Percentiles rank a stretch among this genome's conserved stretches.
Evolutionary conservation across 768 basidiomycete species (phyloP).

Genomic region (Serendipita sp.): DNA sequence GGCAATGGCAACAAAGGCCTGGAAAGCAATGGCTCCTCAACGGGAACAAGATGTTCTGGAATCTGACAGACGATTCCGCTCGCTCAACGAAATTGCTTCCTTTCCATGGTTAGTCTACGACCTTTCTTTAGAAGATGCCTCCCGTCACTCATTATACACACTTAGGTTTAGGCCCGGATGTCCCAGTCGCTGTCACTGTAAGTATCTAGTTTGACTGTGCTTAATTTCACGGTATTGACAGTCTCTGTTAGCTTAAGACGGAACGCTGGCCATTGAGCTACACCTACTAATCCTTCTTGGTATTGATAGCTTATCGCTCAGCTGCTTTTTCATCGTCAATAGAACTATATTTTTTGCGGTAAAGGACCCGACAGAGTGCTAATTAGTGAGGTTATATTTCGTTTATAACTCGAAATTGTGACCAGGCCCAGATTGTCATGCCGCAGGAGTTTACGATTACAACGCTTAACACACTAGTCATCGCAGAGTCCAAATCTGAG

Average conservation of each 20-base stretch:
- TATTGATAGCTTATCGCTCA: too few species aligned
- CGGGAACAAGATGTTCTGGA: neutral
- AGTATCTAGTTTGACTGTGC: neutral
- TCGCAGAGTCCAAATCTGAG: too few species aligned
- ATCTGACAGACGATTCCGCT: neutral
- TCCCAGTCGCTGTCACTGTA: neutral
- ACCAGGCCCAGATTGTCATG: too few species aligned
- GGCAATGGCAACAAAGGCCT: neutral
- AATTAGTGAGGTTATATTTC: too few species aligned
- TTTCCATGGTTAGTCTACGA: neutral
- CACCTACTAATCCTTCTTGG: neutral
- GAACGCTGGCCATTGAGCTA: neutral
- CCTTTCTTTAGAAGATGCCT: neutral
- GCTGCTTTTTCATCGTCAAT: too few species aligned
- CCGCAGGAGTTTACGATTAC: too few species aligned
- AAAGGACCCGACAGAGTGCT: too few species aligned
- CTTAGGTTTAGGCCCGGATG: neutral
- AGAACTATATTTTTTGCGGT: too few species aligned
- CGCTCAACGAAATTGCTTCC: neutral
- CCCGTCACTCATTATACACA: neutral
- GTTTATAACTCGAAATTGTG: too few species aligned
- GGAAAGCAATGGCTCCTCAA: constrained; percentile 1
- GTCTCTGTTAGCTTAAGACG: neutral
- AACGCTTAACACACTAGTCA: too few species aligned
- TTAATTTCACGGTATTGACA: neutral